Base-by-base conservation (phyloP, 331 rosid species). In the Malus hybrid region DNA sequence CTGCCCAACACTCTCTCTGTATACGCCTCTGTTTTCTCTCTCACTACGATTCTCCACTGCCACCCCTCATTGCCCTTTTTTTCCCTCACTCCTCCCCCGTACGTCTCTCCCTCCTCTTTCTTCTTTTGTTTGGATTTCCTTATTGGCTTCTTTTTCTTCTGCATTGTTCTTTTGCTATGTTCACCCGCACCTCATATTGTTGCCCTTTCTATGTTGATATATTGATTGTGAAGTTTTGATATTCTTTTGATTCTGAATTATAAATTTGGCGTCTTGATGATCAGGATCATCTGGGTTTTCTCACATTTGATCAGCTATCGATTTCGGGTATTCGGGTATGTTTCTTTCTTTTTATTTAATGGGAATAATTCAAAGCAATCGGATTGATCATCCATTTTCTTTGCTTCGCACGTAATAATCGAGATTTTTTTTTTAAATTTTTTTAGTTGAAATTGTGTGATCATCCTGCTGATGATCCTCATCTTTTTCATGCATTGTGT, bases 251-350 rank as follows among this genome's bases (percentile, higher is more conserved):
- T 78, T 56, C 18, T 74, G 66, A 44, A 71, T 76, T 66, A 44
- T 22, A 67, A 65, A 60, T 44, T 73, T 79, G 44, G 77, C 27
- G 55, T 79, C 48, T 71, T 52, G 73, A 67, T 31, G 73, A 76
- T 76, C 86, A 71, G 50, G 79, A 28, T 13, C 60, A 56, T 42
- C 73, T 52, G 79, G 85, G 71, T 39, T 78, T 70, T 76, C 19
- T 22, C 34, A 39, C 78, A 70, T 76, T 67, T 76, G 39, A 57
- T 75, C 62, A 66, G 61, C 63, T 42, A 54, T 52, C 9, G 20
- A 16, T 6, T 52, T 52, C 20, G 71, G 50, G 44, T 57, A 54
- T 82, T 69, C 60, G 18, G 66, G 52, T 78, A 69, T 46, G 39
- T n/a, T 60, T 52, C 70, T 18, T 31, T 22, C 29, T 33, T 34